phyloP scores from a whole-genome alignment of 768 basidiomycete genomes.

The Kwoniella mangroviensis region DNA sequence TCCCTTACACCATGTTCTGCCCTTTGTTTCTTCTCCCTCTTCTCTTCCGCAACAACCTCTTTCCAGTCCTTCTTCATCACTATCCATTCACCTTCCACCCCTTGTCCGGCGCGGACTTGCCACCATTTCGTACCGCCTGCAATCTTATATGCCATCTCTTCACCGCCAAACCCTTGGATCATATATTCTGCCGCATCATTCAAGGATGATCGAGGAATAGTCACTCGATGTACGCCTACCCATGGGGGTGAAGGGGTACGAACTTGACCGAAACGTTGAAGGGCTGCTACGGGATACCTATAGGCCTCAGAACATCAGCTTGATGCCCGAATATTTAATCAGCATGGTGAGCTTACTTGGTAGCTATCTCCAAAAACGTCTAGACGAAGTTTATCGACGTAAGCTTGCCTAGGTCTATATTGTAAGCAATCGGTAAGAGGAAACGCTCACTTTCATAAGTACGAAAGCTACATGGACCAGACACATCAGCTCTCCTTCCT shows the following conservation, averaged over 20 bases:
- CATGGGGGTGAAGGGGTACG: constrained; percentile 84
- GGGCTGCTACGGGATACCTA: constrained; percentile 77
- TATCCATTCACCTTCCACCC: constrained; percentile 87
- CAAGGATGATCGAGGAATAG: constrained; percentile 76
- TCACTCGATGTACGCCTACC: constrained; percentile 71
- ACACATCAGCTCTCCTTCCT: not conserved
- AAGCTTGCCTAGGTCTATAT: not conserved
- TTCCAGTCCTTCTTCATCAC: constrained; percentile 81
- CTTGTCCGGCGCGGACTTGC: constrained; percentile 87
- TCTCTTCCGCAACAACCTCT: constrained; percentile 59
- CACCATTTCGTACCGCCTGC: constrained; percentile 96
- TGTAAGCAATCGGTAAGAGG: not conserved
- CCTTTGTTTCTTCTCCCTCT: constrained; percentile 34
- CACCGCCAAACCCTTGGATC: constrained; percentile 79
- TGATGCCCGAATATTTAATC: too few relatives aligned
- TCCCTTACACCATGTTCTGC: constrained; percentile 53
- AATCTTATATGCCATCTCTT: constrained; percentile 68
- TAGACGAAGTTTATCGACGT: constrained; percentile 38
- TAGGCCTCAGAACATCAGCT: not conserved
- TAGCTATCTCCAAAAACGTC: constrained; percentile 75
- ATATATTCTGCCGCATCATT: constrained; percentile 74
- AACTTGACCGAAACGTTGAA: constrained; percentile 75
- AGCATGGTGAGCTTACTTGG: constrained; percentile 48
- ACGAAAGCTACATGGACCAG: constrained; percentile 65
- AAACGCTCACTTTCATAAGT: constrained; percentile 62